Conservation (phyloP, 2,329 filamentous ascomycete species). For the Coniosporium tulheliwenetii region DNA sequence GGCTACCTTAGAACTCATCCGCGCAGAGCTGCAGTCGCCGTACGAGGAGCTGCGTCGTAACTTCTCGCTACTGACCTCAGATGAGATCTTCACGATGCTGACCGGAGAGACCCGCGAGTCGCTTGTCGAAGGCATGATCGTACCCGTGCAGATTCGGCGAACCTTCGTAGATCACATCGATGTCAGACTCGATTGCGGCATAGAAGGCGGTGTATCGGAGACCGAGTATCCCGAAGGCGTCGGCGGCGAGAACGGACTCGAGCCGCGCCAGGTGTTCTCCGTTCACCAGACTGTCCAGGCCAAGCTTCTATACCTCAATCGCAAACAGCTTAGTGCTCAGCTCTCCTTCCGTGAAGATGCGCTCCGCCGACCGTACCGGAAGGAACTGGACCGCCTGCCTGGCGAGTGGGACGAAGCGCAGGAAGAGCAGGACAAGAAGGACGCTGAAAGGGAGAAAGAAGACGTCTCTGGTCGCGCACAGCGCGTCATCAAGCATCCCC, state of each 20-base stretch:
- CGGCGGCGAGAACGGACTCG: slow-evolving; percentile 39
- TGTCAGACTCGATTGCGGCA: slow-evolving; percentile 82
- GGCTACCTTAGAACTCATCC: slow-evolving; percentile 89
- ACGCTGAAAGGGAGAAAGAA: slow-evolving; percentile 73
- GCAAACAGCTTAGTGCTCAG: slow-evolving; percentile 69
- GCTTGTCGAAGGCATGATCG: slow-evolving; percentile 76
- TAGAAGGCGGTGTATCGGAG: slow-evolving; percentile 75
- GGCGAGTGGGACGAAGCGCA: slow-evolving; percentile 78
- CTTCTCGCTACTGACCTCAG: slow-evolving; percentile 52
- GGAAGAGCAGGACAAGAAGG: slow-evolving; percentile 61
- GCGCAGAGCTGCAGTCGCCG: slow-evolving; percentile 77
- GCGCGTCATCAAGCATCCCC: slow-evolving; percentile 91
- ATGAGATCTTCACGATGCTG: slow-evolving; percentile 90
- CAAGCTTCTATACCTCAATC: slow-evolving; percentile 77
- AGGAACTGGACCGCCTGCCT: slow-evolving; percentile 53
- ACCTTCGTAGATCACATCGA: slow-evolving; percentile 89
- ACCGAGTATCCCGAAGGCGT: slow-evolving; percentile 65
- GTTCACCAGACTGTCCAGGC: slow-evolving; percentile 74
- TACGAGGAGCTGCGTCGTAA: slow-evolving; percentile 86
- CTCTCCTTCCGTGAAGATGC: slow-evolving; percentile 73
- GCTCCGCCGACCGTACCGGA: slow-evolving; percentile 56
- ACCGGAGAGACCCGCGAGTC: slow-evolving; percentile 84
- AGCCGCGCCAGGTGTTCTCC: slow-evolving; percentile 49
- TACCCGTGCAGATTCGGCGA: slow-evolving; percentile 75
- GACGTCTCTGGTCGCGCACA: slow-evolving; percentile 72